Percentiles rank a stretch among this genome's conserved stretches.
These are phyloP conservation scores for Aspergillus neotritici DNA, from an alignment of 2,329 filamentous ascomycete genomes.

Conservation along the genomic window DNA sequence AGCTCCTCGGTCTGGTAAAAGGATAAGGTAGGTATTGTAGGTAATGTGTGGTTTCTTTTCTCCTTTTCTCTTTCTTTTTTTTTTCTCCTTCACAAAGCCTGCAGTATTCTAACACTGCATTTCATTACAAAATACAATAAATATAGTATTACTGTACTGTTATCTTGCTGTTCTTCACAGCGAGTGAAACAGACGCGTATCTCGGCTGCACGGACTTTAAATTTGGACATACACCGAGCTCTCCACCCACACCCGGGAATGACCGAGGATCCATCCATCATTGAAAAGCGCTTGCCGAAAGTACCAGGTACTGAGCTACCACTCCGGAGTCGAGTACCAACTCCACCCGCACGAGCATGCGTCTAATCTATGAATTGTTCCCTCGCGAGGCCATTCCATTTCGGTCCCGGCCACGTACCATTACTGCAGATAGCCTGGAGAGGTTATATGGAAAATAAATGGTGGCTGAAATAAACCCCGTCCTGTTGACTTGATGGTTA, in stretches of 20 bases:
- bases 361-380: too few relatives aligned
- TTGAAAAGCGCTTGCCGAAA: too few relatives aligned
- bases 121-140: not conserved
- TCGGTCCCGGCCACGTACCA: too few relatives aligned
- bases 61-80: not conserved
- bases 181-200: slow-evolving; percentile 34
- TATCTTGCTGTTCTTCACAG: not conserved
- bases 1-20: slow-evolving; percentile 1
- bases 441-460: too few relatives aligned
- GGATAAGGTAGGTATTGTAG: not conserved
- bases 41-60: not conserved
- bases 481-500: too few relatives aligned
- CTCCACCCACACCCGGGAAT: slow-evolving; percentile 22
- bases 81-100: slow-evolving; percentile 1
- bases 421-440: too few relatives aligned
- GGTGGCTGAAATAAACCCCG: too few relatives aligned
- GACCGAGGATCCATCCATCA: slow-evolving; percentile 12
- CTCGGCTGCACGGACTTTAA: slow-evolving; percentile 30
- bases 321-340: not conserved
- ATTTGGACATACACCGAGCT: slow-evolving; percentile 5
- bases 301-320: too few relatives aligned
- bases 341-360: too few relatives aligned
- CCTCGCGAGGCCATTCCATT: too few relatives aligned
- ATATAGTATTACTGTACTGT: not conserved
- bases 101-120: not conserved